Evolutionary conservation across 805 yeast species (phyloP).

Genomic region (Tetrapisispora nanseiensis): DNA sequence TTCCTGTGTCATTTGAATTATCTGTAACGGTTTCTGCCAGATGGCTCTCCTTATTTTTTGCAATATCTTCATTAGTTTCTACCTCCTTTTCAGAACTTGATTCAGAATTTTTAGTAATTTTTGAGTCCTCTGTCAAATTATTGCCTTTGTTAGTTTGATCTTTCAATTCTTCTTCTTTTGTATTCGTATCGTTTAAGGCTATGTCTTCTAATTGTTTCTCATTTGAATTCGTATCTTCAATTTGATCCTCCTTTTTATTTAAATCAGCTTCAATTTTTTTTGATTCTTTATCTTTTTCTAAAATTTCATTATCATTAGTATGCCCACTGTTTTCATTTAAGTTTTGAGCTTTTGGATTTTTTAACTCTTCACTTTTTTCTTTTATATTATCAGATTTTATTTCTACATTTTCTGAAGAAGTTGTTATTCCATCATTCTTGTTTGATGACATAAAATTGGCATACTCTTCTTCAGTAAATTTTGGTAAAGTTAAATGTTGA

Average conservation of each 20-base stretch:
- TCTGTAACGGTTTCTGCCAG: too few species aligned
- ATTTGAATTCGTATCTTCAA: not conserved
- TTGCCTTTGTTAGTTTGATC: too few species aligned
- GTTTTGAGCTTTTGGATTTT: not conserved
- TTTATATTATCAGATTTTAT: not conserved
- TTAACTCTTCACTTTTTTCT: not conserved
- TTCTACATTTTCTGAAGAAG: conserved; percentile 2
- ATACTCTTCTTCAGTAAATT: conserved; percentile 54
- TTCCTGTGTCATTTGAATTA: too few species aligned
- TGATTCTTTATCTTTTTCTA: conserved; percentile 4
- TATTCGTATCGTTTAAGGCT: too few species aligned
- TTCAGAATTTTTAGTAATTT: too few species aligned
- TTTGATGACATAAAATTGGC: conserved; percentile 38
- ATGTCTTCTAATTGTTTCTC: too few species aligned
- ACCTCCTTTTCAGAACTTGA: too few species aligned
- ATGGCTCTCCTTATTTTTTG: too few species aligned
- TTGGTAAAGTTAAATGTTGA: conserved; percentile 59
- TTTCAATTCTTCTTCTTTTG: too few species aligned
- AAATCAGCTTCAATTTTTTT: conserved; percentile 13
- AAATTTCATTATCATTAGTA: too few species aligned
- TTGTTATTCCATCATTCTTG: conserved; percentile 3
- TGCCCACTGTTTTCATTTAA: conserved; percentile 3
- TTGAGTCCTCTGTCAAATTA: too few species aligned
- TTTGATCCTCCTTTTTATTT: conserved; percentile 7
- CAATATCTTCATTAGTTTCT: too few species aligned